Evolutionary conservation across 352 stramenopile genomes (phyloP).

Genomic region (Phytophthora pini): DNA sequence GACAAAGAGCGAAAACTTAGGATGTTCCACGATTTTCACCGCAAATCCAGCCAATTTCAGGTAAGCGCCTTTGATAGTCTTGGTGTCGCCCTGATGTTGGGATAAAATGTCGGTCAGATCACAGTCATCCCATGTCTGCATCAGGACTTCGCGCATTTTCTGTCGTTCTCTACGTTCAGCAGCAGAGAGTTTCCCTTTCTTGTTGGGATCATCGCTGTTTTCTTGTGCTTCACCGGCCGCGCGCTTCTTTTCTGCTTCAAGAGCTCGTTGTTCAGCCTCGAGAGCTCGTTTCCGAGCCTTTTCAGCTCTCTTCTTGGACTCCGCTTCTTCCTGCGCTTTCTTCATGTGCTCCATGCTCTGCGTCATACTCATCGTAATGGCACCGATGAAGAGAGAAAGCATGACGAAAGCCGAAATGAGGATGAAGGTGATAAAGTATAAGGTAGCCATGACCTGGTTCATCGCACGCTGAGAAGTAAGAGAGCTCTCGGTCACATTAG

Average conservation of each 20-base stretch:
- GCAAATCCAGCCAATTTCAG: conserved; percentile 45
- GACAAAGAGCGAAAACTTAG: conserved; percentile 72
- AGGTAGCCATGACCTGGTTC: conserved; percentile 62
- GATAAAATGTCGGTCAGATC: conserved; percentile 71
- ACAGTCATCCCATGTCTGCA: conserved; percentile 81
- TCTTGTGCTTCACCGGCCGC: conserved; percentile 20
- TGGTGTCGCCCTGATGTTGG: conserved; percentile 53
- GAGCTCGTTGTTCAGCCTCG: conserved; percentile 54
- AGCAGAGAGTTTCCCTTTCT: conserved; percentile 54
- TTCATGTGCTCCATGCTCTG: conserved; percentile 92
- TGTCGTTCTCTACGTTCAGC: conserved; percentile 65
- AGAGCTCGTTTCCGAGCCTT: conserved; percentile 63
- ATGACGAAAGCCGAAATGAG: conserved; percentile 90
- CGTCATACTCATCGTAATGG: conserved; percentile 92
- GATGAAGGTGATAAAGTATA: conserved; percentile 91
- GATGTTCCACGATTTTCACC: conserved; percentile 65
- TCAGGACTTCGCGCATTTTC: conserved; percentile 77
- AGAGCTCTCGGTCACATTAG: conserved; percentile 46
- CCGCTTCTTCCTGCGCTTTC: conserved; percentile 66
- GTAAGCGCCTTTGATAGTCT: conserved; percentile 60
- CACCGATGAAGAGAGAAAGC: conserved; percentile 91
- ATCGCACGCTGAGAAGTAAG: conserved; percentile 43
- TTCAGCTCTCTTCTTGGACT: conserved; percentile 61
- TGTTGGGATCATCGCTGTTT: conserved; percentile 1
- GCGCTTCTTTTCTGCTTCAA: conserved; percentile 52